A percentile compares a stretch with the other conserved stretches of the same genome.
Conservation (phyloP, 768 basidiomycete genomes). For the Boletus subparvulus region DNA sequence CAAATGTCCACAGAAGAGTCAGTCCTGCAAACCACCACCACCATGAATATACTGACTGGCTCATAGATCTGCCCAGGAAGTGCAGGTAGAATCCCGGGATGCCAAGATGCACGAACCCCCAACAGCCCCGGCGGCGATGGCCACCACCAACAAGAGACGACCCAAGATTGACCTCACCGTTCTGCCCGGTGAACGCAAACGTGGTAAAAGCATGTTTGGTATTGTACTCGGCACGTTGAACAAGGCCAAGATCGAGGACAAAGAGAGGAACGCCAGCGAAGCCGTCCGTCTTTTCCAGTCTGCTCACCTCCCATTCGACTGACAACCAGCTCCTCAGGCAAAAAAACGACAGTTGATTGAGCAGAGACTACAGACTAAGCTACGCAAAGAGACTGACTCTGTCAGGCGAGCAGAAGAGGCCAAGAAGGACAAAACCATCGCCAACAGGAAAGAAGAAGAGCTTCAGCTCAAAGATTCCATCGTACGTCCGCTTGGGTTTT, state of each 20-base stretch:
- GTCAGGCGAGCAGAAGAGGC: constrained; percentile 84
- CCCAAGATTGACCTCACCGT: constrained; percentile 69
- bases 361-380: constrained; percentile 80
- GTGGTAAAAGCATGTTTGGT: constrained; percentile 88
- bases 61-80: constrained; percentile 33
- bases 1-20: constrained; percentile 58
- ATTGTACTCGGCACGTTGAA: constrained; percentile 79
- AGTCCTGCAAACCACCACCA: constrained; percentile 20
- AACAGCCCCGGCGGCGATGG: constrained; percentile 47
- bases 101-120: constrained; percentile 39
- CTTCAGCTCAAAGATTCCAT: constrained; percentile 78
- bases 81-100: constrained; percentile 32
- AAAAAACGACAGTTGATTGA: constrained; percentile 83
- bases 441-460: constrained; percentile 81
- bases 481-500: constrained; percentile 42
- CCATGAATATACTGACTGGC: not conserved
- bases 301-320: constrained; percentile 1
- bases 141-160: constrained; percentile 54
- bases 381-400: constrained; percentile 82
- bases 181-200: constrained; percentile 63
- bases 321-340: constrained; percentile 46
- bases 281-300: constrained; percentile 49
- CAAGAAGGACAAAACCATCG: constrained; percentile 75
- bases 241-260: constrained; percentile 86
- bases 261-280: constrained; percentile 81